A percentile compares a stretch with the other conserved stretches of the same genome.
Conservation (phyloP, 2,329 filamentous ascomycete genomes). For the Sporothrix brunneoviolacea region DNA sequence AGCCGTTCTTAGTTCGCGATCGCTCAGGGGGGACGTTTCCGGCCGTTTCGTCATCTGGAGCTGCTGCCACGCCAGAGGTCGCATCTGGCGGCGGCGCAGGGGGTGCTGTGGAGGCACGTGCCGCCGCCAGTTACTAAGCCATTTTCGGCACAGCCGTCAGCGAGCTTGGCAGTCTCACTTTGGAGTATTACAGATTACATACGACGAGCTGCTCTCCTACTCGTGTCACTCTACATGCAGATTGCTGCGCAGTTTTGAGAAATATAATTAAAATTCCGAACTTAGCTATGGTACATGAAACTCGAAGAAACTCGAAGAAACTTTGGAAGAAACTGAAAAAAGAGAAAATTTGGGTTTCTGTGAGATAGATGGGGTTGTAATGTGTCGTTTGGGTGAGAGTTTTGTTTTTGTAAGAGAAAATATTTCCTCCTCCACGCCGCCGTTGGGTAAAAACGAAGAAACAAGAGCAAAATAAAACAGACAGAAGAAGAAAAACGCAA, state of each 20-base stretch:
- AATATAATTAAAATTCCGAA: conserved; percentile 9
- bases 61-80: background rate
- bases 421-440: conserved; percentile 6
- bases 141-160: background rate
- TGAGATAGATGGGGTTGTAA: too few relatives aligned
- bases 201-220: too few relatives aligned
- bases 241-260: background rate
- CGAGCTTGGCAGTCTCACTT: too few relatives aligned
- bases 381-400: background rate
- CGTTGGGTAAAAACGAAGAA: background rate
- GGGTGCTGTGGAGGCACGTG: too few relatives aligned
- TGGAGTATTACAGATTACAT: too few relatives aligned
- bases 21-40: conserved; percentile 3
- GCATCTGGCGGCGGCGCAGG: too few relatives aligned
- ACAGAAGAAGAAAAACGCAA: background rate
- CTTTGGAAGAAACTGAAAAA: background rate
- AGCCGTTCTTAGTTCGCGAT: too few relatives aligned
- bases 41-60: conserved; percentile 7
- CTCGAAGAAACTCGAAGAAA: background rate
- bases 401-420: background rate
- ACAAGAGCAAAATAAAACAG: background rate
- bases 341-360: background rate
- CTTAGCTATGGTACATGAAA: conserved; percentile 16
- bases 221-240: too few relatives aligned
- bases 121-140: background rate